Evolutionary conservation across 148 eudicot species (phyloP).

Genomic region (Gaultheria prostrata): DNA sequence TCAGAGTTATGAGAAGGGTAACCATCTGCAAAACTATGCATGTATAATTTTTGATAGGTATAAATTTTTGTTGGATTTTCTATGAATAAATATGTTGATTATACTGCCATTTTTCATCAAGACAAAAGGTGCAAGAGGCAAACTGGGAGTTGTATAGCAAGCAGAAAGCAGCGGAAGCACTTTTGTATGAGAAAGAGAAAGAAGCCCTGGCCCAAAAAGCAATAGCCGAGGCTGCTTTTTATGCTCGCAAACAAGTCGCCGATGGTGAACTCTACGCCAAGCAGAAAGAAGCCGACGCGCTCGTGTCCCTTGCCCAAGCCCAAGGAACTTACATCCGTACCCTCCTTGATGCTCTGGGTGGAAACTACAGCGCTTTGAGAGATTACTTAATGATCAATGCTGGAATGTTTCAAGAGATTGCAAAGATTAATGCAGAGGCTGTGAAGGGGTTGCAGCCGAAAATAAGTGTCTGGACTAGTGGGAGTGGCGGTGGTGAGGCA

Average conservation of each 20-base stretch:
- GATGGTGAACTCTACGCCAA: conserved; percentile 41
- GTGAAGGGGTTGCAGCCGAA: conserved; percentile 48
- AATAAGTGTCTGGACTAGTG: conserved; percentile 61
- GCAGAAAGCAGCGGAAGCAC: conserved; percentile 52
- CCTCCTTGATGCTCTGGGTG: conserved; percentile 17
- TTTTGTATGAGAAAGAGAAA: conserved; percentile 28
- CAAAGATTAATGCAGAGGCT: conserved; percentile 51
- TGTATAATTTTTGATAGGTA: too few relatives aligned
- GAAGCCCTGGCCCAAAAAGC: conserved; percentile 36
- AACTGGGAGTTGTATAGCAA: conserved; percentile 59
- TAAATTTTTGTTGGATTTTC: not conserved
- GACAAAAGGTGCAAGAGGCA: conserved; percentile 56
- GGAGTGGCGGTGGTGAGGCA: conserved; percentile 21
- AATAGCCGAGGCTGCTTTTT: conserved; percentile 35
- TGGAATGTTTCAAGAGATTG: conserved; percentile 53
- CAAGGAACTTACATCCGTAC: conserved; percentile 31
- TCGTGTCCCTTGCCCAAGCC: conserved; percentile 38
- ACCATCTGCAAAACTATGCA: too few relatives aligned
- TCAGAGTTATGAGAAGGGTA: too few relatives aligned
- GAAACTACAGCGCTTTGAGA: conserved; percentile 43
- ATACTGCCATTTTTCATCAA: not conserved
- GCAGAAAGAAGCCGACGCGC: conserved; percentile 38
- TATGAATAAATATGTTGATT: not conserved
- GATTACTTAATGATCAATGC: conserved; percentile 62
- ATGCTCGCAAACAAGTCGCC: conserved; percentile 38